Evolutionary conservation across 108 stramenopile genomes (phyloP).

Genomic region (Pseudonitzschia multiseries): DNA sequence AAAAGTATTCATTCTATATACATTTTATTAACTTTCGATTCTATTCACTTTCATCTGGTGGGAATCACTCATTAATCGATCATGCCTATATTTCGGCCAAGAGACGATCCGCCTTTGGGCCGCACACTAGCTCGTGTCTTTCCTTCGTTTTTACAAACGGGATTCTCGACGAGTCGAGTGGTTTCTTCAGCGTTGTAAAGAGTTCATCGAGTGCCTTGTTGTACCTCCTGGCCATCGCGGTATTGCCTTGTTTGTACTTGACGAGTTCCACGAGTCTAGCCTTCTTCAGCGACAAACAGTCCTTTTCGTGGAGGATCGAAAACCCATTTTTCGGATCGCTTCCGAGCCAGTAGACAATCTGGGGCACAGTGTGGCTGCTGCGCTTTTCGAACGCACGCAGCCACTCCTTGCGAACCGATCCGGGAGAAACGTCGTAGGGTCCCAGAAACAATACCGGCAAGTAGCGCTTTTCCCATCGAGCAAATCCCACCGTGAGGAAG

Average conservation of each 20-base stretch:
- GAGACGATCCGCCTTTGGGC: neutral
- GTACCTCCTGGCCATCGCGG: neutral
- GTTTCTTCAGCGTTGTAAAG: neutral
- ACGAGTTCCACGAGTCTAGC: neutral
- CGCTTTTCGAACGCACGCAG: neutral
- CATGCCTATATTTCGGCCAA: neutral
- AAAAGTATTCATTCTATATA: no score
- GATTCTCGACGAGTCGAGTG: neutral
- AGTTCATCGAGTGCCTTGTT: neutral
- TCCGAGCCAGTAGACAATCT: conserved; percentile 9
- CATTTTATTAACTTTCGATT: no score
- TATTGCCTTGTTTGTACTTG: neutral
- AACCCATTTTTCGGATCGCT: neutral
- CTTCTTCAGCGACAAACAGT: neutral
- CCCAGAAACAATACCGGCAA: conserved; percentile 1
- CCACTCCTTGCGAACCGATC: neutral
- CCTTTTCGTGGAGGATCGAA: neutral
- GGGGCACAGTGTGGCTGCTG: neutral
- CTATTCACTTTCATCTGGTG: no score
- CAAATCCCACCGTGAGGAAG: conserved; percentile 7
- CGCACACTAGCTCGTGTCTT: neutral
- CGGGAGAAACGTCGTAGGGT: conserved; percentile 5
- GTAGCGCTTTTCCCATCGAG: neutral
- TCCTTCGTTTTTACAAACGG: neutral
- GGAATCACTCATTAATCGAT: no score